Evolutionary conservation across 139 green algal genomes (phyloP).

Genomic region (Micractinium conductrix): DNA sequence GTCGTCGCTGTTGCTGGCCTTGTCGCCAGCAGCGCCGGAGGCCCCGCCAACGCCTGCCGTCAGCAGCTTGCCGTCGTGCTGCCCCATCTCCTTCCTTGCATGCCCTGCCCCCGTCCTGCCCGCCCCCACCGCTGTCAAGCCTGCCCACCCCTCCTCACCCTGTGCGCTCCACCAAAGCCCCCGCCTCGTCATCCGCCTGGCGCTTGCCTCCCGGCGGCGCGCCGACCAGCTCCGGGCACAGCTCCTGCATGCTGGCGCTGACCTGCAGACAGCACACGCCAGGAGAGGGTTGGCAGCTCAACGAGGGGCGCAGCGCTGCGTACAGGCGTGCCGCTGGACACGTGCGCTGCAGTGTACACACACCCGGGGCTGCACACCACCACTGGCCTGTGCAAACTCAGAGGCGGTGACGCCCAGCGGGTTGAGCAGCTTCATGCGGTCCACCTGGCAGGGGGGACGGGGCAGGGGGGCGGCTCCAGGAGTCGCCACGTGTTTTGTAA

Average conservation of each 20-base stretch:
- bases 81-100: not conserved
- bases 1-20: too few relatives aligned
- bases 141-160: not conserved
- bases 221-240: constrained; percentile 22
- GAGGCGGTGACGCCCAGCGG: constrained; percentile 30
- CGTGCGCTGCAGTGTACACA: too few relatives aligned
- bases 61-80: too few relatives aligned
- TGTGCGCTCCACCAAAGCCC: constrained; percentile 13
- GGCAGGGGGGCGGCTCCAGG: too few relatives aligned
- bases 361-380: too few relatives aligned
- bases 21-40: too few relatives aligned
- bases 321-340: not conserved
- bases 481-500: too few relatives aligned
- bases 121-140: not conserved
- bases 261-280: constrained; percentile 1
- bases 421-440: constrained; percentile 28
- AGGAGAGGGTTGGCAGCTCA: too few relatives aligned
- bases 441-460: constrained; percentile 8
- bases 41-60: too few relatives aligned
- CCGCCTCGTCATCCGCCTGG: constrained; percentile 2
- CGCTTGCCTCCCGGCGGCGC: not conserved
- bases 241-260: constrained; percentile 24
- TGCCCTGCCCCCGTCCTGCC: not conserved
- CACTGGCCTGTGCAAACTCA: constrained; percentile 28
- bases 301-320: not conserved